A percentile compares a stretch with the other conserved stretches of the same genome.
These are phyloP conservation scores for Myxozyma sirexii DNA, from an alignment of 805 yeast genomes.

Conservation along the genomic window DNA sequence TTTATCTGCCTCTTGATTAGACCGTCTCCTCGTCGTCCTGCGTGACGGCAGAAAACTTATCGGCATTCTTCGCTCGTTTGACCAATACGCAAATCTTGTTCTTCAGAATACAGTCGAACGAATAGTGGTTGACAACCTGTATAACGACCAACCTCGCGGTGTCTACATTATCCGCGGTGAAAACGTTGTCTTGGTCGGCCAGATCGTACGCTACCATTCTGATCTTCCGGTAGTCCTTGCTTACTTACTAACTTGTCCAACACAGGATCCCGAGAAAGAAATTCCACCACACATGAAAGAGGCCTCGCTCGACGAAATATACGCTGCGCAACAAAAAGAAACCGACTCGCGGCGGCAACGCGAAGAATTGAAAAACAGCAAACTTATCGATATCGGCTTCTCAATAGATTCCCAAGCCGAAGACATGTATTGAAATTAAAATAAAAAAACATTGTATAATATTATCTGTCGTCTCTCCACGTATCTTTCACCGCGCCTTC, in stretches of 20 bases:
- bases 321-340: conserved; percentile 21
- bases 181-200: conserved; percentile 91
- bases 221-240: neutral
- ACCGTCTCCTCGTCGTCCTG: conserved; percentile 75
- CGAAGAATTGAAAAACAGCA: conserved; percentile 15
- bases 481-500: neutral
- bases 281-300: neutral
- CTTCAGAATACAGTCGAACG: conserved; percentile 89
- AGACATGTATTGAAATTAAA: conserved; percentile 26
- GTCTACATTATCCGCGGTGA: conserved; percentile 93
- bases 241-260: neutral
- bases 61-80: conserved; percentile 92
- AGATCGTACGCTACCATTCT: conserved; percentile 52
- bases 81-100: conserved; percentile 91
- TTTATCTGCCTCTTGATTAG: conserved; percentile 35
- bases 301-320: conserved; percentile 26
- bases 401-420: conserved; percentile 25
- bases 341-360: conserved; percentile 10
- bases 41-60: conserved; percentile 87
- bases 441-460: neutral
- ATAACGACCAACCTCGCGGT: conserved; percentile 78
- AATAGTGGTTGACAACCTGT: conserved; percentile 58
- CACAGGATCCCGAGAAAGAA: conserved; percentile 24
- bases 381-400: conserved; percentile 20
- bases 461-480: neutral